Evolutionary conservation across 805 yeast species (phyloP).

Genomic region (Candida ascalaphidarum): DNA sequence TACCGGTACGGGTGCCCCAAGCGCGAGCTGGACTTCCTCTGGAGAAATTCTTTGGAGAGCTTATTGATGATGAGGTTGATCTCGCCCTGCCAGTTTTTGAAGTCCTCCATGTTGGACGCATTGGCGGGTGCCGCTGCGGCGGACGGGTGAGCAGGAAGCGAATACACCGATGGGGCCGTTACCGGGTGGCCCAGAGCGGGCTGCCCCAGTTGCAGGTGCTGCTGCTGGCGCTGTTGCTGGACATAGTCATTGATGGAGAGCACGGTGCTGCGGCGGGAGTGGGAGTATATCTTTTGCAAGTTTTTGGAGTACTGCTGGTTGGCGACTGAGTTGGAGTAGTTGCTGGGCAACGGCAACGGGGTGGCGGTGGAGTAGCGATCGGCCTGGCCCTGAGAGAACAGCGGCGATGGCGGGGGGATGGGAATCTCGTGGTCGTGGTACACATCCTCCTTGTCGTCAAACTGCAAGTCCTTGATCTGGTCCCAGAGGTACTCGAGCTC

Average conservation of each 20-base stretch:
- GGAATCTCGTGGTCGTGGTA: constrained; percentile 10
- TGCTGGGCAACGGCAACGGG: constrained; percentile 23
- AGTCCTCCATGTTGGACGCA: constrained; percentile 24
- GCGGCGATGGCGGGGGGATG: constrained; percentile 26
- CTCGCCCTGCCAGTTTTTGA: constrained; percentile 46
- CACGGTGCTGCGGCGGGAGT: constrained; percentile 31
- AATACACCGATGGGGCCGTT: constrained; percentile 1
- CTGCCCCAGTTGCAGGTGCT: constrained; percentile 5
- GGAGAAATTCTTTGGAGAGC: constrained; percentile 30
- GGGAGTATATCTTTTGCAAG: constrained; percentile 35
- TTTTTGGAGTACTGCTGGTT: constrained; percentile 24
- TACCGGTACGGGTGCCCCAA: too few relatives aligned
- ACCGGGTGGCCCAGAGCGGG: constrained; percentile 8
- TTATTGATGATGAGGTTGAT: constrained; percentile 39
- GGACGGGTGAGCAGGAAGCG: constrained; percentile 1
- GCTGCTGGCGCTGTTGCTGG: constrained; percentile 13
- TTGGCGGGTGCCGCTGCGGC: neutral
- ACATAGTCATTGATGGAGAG: constrained; percentile 26
- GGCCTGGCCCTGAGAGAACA: constrained; percentile 22
- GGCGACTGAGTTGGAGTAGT: constrained; percentile 16
- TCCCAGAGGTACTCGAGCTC: constrained; percentile 74
- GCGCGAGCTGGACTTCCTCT: neutral
- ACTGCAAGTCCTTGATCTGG: constrained; percentile 47
- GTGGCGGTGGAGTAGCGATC: constrained; percentile 30
- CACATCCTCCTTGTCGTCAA: constrained; percentile 20